Base-by-base conservation (phyloP, 768 basidiomycete species). In the Pleurotus giganteus region DNA sequence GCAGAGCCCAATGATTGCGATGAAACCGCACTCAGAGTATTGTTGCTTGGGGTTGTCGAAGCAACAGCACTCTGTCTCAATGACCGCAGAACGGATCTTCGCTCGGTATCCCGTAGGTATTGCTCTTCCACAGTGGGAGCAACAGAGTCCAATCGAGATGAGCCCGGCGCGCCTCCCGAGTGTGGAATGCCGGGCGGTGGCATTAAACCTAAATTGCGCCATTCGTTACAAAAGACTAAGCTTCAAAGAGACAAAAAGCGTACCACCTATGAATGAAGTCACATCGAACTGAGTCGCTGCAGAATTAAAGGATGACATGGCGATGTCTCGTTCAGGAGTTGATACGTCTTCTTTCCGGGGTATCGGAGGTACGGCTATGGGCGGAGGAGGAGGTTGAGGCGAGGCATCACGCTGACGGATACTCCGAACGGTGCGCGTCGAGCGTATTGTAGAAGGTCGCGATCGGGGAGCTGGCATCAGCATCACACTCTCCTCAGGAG, bases 241-340 rank as follows among this genome's bases (percentile, higher is more conserved):
- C n/a, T n/a, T n/a, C 7, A 41, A 26, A 7, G 12, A 24, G 44
- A 45, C 19, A 23, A n/a, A 27, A 23, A 6, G 61, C 70, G 65
- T 51, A 79, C 78, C 70, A 53, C 72, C 82, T 58, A 89, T 86
- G 63, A 89, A 89, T 1, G 88, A 89, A 13, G 87, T 89, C 17
- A 89, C 85, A 55, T 89, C 87, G 61, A 83, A 88, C 55, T 79
- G 81, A 0, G 78, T 84, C 12, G 72, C 82, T 9, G 63, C 68
- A n/a, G 82, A 81, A 41, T 72, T 69, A 45, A 68, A 63, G 53
- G 70, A 66, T 19, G 58, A 51, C 39, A 34, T 51, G 4, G 49
- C 11, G n/a, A 9, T 24, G 13, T 9, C 49, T 9, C 34, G 32
- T 15, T 51, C 49, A 5, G 34, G 49, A 3, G 49, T 21, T 2